Conservation (phyloP, 1,139 yeast genomes). For the Blastobotrys apis region DNA sequence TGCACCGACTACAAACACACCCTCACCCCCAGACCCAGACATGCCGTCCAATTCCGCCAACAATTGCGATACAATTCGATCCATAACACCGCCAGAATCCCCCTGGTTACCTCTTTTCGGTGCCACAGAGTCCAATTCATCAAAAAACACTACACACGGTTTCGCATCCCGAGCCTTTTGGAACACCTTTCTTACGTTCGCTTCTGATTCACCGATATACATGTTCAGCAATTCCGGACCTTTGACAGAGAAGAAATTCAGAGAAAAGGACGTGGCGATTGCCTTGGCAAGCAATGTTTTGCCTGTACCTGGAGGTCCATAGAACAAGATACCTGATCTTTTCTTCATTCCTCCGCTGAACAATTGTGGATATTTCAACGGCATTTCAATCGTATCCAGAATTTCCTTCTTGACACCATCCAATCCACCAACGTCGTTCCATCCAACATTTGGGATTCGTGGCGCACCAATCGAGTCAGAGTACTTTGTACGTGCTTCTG, state of each 20-base stretch:
- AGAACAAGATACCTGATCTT: conserved; percentile 87
- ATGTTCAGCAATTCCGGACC: conserved; percentile 93
- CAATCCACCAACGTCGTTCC: conserved; percentile 94
- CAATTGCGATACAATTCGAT: conserved; percentile 90
- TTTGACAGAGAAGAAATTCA: conserved; percentile 91
- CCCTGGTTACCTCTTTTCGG: conserved; percentile 98
- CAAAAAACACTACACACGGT: conserved; percentile 96
- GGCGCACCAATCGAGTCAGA: conserved; percentile 98
- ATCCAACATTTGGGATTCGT: conserved; percentile 85
- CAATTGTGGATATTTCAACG: conserved; percentile 85
- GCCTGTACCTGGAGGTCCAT: conserved; percentile 99
- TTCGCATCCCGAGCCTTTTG: conserved; percentile 93
- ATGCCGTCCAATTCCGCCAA: conserved; percentile 94
- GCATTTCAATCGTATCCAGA: conserved; percentile 93
- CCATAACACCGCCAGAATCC: conserved; percentile 98
- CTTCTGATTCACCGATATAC: conserved; percentile 98
- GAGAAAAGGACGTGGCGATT: conserved; percentile 88
- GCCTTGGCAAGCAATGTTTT: conserved; percentile 93
- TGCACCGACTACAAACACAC: conserved; percentile 96
- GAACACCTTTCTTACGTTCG: conserved; percentile 89
- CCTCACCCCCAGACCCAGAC: conserved; percentile 83
- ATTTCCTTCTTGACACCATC: conserved; percentile 88
- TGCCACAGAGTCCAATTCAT: conserved; percentile 95
- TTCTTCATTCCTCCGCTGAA: conserved; percentile 86
- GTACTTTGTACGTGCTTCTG: conserved; percentile 79